These are phyloP conservation scores for Verticillium albo-atrum DNA, from an alignment of 2,329 filamentous ascomycete species.

Conservation along the genomic window DNA sequence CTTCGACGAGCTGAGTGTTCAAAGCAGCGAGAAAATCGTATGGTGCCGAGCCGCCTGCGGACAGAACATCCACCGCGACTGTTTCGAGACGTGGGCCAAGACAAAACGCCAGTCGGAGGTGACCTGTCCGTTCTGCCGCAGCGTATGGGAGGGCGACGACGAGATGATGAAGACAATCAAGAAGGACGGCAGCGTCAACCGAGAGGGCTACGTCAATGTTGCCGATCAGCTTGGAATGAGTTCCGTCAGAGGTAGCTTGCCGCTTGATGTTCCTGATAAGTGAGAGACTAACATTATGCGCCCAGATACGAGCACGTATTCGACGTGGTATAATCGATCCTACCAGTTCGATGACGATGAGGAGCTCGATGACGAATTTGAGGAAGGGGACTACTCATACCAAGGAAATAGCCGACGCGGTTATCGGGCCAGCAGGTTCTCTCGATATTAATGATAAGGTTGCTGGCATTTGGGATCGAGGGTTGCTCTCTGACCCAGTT, in stretches of 20 bases:
- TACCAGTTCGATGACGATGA: not conserved
- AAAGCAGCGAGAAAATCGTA: constrained; percentile 33
- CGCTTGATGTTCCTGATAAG: not conserved
- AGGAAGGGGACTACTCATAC: not conserved
- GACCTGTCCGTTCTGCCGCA: constrained; percentile 59
- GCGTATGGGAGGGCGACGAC: constrained; percentile 47
- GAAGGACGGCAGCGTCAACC: constrained; percentile 31
- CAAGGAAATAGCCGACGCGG: not conserved
- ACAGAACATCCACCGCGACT: constrained; percentile 50
- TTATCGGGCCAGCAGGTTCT: not conserved
- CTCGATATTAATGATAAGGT: no score
- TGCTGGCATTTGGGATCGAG: no score
- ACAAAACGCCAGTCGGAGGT: constrained; percentile 39
- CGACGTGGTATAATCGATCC: not conserved
- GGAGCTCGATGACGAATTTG: not conserved
- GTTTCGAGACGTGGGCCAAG: constrained; percentile 50
- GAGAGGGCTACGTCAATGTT: constrained; percentile 59
- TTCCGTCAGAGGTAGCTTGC: constrained; percentile 36
- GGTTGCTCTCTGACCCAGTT: no score
- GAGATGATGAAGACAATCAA: constrained; percentile 37
- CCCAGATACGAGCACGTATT: not conserved
- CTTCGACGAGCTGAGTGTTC: constrained; percentile 39
- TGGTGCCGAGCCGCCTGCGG: constrained; percentile 49
- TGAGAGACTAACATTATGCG: not conserved
- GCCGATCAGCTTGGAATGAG: constrained; percentile 57